These are phyloP conservation scores for Solanum pimpinellifolium DNA, from an alignment of 257 asterid genomes.

Conservation along the genomic window DNA sequence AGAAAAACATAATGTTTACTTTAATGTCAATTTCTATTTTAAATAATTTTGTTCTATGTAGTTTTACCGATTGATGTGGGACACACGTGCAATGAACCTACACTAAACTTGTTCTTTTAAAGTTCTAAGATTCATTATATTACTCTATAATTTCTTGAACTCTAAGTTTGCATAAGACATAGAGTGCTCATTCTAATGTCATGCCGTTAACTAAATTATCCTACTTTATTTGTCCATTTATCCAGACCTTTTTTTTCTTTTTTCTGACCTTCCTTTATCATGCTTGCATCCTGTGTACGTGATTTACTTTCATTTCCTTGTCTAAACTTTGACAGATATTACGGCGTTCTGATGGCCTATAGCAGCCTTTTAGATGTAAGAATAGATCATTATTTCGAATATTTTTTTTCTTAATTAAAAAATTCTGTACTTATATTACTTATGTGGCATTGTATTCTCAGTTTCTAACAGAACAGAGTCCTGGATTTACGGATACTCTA, in stretches of 20 bases:
- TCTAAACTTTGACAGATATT: slow-evolving; percentile 19
- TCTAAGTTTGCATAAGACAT: not conserved
- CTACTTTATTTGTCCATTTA: not conserved
- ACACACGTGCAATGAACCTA: not conserved
- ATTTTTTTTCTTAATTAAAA: not conserved
- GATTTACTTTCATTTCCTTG: not conserved
- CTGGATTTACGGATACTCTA: slow-evolving; percentile 20
- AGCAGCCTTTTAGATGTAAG: slow-evolving; percentile 35
- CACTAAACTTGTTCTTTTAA: not conserved
- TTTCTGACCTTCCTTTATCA: not conserved
- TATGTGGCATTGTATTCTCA: not conserved
- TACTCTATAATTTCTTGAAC: not conserved
- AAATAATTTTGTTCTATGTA: not conserved
- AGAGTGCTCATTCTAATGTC: not conserved
- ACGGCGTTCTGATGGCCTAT: slow-evolving; percentile 34
- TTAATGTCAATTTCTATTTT: not conserved
- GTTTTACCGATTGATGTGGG: not conserved
- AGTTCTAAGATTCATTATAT: not conserved
- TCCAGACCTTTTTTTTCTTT: not conserved
- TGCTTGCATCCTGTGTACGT: not conserved
- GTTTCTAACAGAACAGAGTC: slow-evolving; percentile 25
- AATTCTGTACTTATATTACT: not conserved
- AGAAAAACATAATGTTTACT: not conserved
- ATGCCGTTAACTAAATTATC: not conserved
- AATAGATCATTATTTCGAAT: not conserved